Evolutionary conservation across 345 rosid genomes (phyloP).

Genomic region (Zanthoxylum bungeanum): DNA sequence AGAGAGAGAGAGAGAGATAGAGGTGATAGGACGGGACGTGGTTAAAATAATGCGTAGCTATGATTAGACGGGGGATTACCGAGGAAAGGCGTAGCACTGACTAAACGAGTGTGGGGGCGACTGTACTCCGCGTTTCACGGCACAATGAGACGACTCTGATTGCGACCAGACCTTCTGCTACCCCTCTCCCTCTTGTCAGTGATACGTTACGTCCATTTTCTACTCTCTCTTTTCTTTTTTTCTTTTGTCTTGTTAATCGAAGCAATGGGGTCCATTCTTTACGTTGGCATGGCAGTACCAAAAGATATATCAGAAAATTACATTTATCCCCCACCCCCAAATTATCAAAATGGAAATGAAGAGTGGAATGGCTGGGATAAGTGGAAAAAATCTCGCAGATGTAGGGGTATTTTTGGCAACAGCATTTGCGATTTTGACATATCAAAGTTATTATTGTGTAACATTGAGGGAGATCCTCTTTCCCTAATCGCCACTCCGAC

Average conservation of each 20-base stretch:
- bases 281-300: too few relatives aligned
- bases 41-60: not conserved
- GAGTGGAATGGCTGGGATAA: not conserved
- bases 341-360: not conserved
- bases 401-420: constrained; percentile 15
- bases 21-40: not conserved
- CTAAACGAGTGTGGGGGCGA: constrained; percentile 9
- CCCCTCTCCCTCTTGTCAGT: constrained; percentile 21
- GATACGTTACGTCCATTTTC: constrained; percentile 31
- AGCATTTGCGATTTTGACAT: constrained; percentile 20
- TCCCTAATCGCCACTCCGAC: not conserved
- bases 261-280: not conserved
- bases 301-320: too few relatives aligned
- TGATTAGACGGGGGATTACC: not conserved
- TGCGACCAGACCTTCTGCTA: constrained; percentile 29
- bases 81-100: not conserved
- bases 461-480: constrained; percentile 34
- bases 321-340: not conserved
- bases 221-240: not conserved
- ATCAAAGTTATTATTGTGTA: constrained; percentile 17
- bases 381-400: not conserved
- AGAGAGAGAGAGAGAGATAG: not conserved
- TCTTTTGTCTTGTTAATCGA: not conserved
- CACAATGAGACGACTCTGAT: constrained; percentile 31
- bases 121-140: constrained; percentile 56